These are phyloP conservation scores for Podaxis rugospora DNA, from an alignment of 768 basidiomycete species.

Conservation along the genomic window DNA sequence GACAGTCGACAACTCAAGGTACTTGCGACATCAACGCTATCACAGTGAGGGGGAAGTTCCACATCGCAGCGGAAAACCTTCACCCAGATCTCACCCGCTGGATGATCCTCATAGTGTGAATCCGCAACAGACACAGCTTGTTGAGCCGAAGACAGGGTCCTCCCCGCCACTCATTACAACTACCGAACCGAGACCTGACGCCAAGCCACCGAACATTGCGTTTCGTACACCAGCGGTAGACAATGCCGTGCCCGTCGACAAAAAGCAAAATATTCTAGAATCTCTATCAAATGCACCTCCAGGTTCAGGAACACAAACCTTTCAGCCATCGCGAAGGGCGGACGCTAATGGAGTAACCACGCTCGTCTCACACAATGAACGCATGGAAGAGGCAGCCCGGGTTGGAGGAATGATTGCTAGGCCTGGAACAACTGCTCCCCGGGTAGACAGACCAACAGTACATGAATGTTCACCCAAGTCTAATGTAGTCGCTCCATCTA, in stretches of 20 bases:
- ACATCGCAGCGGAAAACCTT: neutral
- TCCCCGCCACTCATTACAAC: neutral
- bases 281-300: neutral
- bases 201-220: neutral
- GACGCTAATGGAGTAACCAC: neutral
- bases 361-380: neutral
- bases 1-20: neutral
- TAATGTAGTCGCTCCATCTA: neutral
- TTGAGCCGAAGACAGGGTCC: neutral
- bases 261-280: neutral
- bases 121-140: neutral
- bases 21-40: neutral
- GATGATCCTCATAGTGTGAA: neutral
- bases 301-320: neutral
- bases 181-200: neutral
- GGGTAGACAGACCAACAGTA: neutral
- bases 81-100: neutral
- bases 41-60: neutral
- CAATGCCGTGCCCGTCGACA: neutral
- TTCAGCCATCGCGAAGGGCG: neutral
- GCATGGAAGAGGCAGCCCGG: neutral
- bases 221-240: neutral
- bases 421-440: neutral
- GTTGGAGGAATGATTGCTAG: neutral
- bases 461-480: neutral